These are phyloP conservation scores for Suillus variegatus DNA, from an alignment of 768 basidiomycete species.

Conservation along the genomic window DNA sequence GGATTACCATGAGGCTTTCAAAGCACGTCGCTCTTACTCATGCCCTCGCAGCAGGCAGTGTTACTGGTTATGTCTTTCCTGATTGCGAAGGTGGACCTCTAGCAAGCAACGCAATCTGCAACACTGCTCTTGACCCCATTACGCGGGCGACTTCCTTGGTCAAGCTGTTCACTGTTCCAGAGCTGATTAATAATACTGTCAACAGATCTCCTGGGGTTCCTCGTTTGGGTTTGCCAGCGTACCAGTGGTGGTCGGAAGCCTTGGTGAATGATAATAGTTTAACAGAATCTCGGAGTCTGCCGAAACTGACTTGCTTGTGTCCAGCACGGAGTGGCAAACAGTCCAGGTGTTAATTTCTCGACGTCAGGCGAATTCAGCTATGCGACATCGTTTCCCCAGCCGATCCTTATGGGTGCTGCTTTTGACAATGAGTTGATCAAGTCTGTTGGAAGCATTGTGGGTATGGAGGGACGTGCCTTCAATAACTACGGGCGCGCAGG, in stretches of 20 bases:
- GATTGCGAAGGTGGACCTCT: conserved; percentile 51
- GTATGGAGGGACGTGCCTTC: conserved; percentile 60
- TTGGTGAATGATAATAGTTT: conserved; percentile 39
- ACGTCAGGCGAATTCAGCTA: conserved; percentile 51
- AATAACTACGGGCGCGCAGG: conserved; percentile 55
- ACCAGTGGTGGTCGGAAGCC: conserved; percentile 65
- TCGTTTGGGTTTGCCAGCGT: conserved; percentile 55
- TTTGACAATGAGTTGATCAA: conserved; percentile 58
- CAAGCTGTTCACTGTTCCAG: conserved; percentile 48
- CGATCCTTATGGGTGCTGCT: conserved; percentile 54
- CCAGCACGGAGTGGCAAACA: conserved; percentile 56
- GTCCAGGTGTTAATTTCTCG: conserved; percentile 55
- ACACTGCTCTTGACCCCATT: conserved; percentile 42
- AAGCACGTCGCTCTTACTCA: conserved; percentile 4
- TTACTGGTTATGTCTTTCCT: conserved; percentile 41
- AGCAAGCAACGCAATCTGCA: conserved; percentile 47
- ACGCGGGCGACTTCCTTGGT: conserved; percentile 54
- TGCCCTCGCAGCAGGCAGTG: conserved; percentile 7
- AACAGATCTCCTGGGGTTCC: conserved; percentile 52
- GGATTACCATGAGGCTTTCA: conserved; percentile 8
- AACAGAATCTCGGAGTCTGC: not conserved
- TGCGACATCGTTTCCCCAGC: conserved; percentile 61
- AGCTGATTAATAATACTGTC: conserved; percentile 53
- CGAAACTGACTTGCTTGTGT: conserved; percentile 4
- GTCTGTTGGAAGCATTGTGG: conserved; percentile 49